Conservation (phyloP, 306 rosid species). For the Acacia acuminata region DNA sequence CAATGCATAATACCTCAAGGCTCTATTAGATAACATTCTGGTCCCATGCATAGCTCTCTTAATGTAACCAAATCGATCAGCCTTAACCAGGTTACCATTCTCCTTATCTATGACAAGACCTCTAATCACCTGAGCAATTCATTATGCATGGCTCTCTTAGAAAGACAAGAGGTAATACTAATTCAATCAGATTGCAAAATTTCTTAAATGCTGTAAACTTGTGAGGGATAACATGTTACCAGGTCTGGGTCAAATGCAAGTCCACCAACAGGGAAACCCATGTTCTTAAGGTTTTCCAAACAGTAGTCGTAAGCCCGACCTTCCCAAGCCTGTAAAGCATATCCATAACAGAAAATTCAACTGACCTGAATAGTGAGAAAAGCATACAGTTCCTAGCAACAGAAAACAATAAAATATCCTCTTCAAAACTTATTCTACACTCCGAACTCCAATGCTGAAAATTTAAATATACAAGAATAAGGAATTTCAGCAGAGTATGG, state of each 20-base stretch:
- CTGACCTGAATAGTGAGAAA: constrained; percentile 1
- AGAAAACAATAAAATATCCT: constrained; percentile 22
- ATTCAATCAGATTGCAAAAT: constrained; percentile 25
- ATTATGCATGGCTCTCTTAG: constrained; percentile 27
- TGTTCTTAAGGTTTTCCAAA: constrained; percentile 82
- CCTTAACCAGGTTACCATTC: constrained; percentile 91
- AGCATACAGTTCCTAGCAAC: constrained; percentile 26
- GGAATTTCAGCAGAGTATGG: constrained; percentile 1
- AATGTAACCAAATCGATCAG: constrained; percentile 94
- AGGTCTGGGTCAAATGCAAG: constrained; percentile 91
- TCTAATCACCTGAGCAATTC: constrained; percentile 79
- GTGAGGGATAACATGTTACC: constrained; percentile 53
- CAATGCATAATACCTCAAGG: constrained; percentile 75
- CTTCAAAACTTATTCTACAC: constrained; percentile 1
- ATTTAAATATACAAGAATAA: constrained; percentile 15
- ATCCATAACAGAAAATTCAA: constrained; percentile 30
- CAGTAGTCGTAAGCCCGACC: constrained; percentile 98
- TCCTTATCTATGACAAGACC: constrained; percentile 99
- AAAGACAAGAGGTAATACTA: constrained; percentile 14
- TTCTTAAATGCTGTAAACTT: constrained; percentile 32
- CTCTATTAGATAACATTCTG: constrained; percentile 81
- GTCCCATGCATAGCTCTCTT: constrained; percentile 99
- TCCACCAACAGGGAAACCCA: constrained; percentile 93
- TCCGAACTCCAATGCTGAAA: constrained; percentile 15
- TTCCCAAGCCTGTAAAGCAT: constrained; percentile 87